These are phyloP conservation scores for Aphanomyces invadans DNA, from an alignment of 352 stramenopile species.

Conservation along the genomic window DNA sequence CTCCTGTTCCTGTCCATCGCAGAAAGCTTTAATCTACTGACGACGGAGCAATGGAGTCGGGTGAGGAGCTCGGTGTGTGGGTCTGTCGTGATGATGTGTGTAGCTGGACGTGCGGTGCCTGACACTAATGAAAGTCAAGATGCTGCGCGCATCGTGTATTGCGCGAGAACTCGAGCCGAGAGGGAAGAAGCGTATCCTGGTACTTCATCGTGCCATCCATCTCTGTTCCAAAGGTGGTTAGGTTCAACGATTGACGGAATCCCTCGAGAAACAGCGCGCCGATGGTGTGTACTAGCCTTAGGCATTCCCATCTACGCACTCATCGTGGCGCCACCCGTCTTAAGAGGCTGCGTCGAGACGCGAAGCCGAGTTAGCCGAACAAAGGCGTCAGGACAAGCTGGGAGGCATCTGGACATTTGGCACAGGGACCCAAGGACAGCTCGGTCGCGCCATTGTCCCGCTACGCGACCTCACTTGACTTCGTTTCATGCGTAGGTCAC, in stretches of 20 bases:
- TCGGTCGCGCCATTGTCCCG: constrained; percentile 31
- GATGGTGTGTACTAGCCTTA: constrained; percentile 29
- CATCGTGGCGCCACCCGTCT: neutral
- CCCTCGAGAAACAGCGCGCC: constrained; percentile 50
- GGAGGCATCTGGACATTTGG: constrained; percentile 78
- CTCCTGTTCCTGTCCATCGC: constrained; percentile 60
- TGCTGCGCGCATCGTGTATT: constrained; percentile 69
- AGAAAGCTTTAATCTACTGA: constrained; percentile 63
- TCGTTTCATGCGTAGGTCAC: constrained; percentile 31
- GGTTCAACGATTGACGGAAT: constrained; percentile 46
- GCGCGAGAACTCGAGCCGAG: constrained; percentile 49
- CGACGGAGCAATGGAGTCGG: constrained; percentile 55
- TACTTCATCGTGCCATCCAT: constrained; percentile 28
- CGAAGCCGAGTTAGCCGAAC: constrained; percentile 56
- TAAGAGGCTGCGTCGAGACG: constrained; percentile 51
- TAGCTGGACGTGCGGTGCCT: constrained; percentile 74
- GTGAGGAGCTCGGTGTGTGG: constrained; percentile 28
- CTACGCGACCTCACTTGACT: too few relatives aligned
- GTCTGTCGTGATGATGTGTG: neutral
- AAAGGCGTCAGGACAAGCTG: constrained; percentile 69
- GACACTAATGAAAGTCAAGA: constrained; percentile 77
- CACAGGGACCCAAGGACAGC: constrained; percentile 55
- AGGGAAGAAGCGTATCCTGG: constrained; percentile 55
- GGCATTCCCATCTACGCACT: too few relatives aligned
- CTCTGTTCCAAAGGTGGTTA: constrained; percentile 4